Base-by-base conservation (phyloP, 257 asterid genomes). In the Henckelia pumila region DNA sequence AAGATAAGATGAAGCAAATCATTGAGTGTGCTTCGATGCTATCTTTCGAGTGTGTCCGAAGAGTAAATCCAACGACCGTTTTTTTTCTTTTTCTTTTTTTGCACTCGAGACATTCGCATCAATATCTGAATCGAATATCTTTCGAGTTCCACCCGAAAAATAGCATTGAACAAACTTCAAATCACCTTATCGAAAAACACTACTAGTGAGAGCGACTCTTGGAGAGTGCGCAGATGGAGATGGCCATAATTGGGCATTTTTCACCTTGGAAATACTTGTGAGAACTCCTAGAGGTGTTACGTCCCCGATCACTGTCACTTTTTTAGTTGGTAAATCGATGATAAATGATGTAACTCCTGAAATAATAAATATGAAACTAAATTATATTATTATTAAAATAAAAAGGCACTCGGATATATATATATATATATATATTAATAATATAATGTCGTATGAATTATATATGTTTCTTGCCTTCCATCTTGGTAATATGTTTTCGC, bases 281-380 rank as follows among this genome's bases (percentile, higher is more conserved):
- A 91, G 81, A 49, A 91, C 97, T 6, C 85, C 87, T 19, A 78
- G 37, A 22, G 96, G 86, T 16, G 88, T 88, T 74, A 91, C 95
- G 24, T 88, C 79, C 32, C 97, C 97, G 2, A 77, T 61, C 32
- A 91, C 79, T 0, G 87, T 88, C 78, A 91, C 97, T 61, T 88
- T 91, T 73, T 91, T 88, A 17, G 87, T 85, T 28, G 71, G 87
- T 67, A 91, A 82, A 78, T 91, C 95, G 66, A 86, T 91, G 61
- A 80, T 83, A 77, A 82, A 88, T 58, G 96, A 91, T 29, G 78
- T 82, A 78, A 91, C 97, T 29, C 97, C 97, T 91, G 82, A 81
- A 75, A 29, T 63, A 28, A 64, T 37, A 37, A 10, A 37, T 40
- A 7, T 0, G 44, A 7, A 44, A 53, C 16, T 21, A 30, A 25